Conservation (phyloP, 1,284 basidiomycete species). For the Albatrellus sp. region DNA sequence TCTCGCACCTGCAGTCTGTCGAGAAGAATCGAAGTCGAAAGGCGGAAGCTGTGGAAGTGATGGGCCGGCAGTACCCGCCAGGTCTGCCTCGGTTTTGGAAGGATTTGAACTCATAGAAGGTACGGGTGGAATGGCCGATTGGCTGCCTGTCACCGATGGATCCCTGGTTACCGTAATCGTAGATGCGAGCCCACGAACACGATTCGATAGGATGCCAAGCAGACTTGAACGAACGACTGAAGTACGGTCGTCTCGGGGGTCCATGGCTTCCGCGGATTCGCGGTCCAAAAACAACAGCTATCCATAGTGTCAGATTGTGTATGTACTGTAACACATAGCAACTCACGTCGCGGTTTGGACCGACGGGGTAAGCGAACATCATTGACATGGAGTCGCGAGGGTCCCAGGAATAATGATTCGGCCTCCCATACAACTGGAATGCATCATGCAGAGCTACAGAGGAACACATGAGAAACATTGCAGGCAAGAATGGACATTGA, state of each 20-base stretch:
- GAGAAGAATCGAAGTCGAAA: conserved; percentile 18
- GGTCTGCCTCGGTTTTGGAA: background rate
- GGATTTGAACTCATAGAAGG: conserved; percentile 7
- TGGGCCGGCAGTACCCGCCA: conserved; percentile 1
- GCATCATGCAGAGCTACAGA: conserved; percentile 71
- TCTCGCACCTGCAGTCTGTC: conserved; percentile 8
- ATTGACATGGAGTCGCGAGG: conserved; percentile 62
- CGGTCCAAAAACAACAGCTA: conserved; percentile 84
- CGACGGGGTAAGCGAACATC: conserved; percentile 78
- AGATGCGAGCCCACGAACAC: conserved; percentile 34
- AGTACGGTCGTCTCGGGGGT: conserved; percentile 71
- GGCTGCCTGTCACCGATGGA: conserved; percentile 2
- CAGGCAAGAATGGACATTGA: conserved; percentile 10
- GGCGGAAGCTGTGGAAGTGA: conserved; percentile 20
- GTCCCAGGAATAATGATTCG: conserved; percentile 78
- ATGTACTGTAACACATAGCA: background rate
- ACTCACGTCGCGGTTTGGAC: conserved; percentile 60
- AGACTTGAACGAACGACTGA: conserved; percentile 55
- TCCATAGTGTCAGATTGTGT: background rate
- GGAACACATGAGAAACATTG: conserved; percentile 5
- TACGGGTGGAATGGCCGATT: conserved; percentile 17
- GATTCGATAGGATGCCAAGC: conserved; percentile 49
- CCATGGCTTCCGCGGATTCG: conserved; percentile 68
- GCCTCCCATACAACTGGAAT: conserved; percentile 79
- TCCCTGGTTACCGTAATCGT: background rate